These are phyloP conservation scores for Leucosporidium yakuticum DNA, from an alignment of 768 basidiomycete species.

Conservation along the genomic window DNA sequence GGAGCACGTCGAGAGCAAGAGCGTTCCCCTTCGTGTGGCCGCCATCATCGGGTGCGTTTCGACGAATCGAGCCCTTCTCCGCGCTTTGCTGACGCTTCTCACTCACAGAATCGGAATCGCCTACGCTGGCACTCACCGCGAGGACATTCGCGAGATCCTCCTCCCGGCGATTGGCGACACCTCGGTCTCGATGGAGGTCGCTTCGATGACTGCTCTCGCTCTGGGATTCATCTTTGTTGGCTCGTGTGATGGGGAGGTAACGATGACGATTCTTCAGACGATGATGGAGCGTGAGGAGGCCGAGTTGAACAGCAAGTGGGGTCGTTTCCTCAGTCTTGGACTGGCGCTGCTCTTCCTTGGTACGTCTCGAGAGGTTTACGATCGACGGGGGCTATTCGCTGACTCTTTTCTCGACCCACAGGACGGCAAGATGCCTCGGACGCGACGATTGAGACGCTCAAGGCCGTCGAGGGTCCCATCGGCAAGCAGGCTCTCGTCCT, in stretches of 20 bases:
- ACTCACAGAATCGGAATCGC: constrained; percentile 69
- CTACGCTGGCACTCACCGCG: constrained; percentile 85
- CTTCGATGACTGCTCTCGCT: constrained; percentile 73
- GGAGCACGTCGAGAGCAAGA: constrained; percentile 83
- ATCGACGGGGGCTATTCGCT: not conserved
- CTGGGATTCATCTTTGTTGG: constrained; percentile 94
- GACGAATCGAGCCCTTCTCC: not conserved
- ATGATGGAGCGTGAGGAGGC: constrained; percentile 64
- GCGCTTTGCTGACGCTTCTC: too few species aligned
- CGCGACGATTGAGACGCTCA: constrained; percentile 84
- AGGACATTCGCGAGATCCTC: constrained; percentile 72
- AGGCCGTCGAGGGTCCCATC: constrained; percentile 86
- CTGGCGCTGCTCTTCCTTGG: constrained; percentile 86
- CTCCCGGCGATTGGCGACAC: constrained; percentile 79
- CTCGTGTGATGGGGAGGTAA: constrained; percentile 87
- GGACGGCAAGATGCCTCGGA: constrained; percentile 89
- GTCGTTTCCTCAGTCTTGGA: constrained; percentile 80
- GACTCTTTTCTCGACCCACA: constrained; percentile 41
- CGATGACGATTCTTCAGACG: constrained; percentile 79
- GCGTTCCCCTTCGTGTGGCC: constrained; percentile 71
- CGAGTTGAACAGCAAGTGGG: constrained; percentile 86
- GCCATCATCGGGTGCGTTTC: constrained; percentile 64
- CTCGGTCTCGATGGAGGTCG: constrained; percentile 76
- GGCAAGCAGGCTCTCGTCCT: constrained; percentile 85
- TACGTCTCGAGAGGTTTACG: constrained; percentile 43